phyloP scores from a whole-genome alignment of 2,329 filamentous ascomycete species.

The Didymellaceae sp. region DNA sequence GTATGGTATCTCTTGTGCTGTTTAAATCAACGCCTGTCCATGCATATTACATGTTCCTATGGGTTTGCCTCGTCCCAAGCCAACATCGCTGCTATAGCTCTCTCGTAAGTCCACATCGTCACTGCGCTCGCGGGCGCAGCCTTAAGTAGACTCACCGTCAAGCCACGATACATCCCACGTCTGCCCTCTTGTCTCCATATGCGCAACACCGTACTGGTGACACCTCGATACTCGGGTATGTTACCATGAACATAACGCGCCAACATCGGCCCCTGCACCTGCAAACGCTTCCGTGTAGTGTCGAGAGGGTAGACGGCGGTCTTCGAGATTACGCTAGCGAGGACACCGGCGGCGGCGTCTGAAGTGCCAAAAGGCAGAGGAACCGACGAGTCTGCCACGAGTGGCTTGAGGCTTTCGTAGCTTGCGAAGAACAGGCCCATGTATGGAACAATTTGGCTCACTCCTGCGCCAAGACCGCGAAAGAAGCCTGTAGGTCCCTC shows the following conservation, averaged over 20 bases:
- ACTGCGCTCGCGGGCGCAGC: conserved; percentile 91
- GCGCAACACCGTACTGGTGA: conserved; percentile 68
- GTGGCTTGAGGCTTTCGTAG: conserved; percentile 75
- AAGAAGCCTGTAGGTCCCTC: conserved; percentile 87
- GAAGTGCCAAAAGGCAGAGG: conserved; percentile 74
- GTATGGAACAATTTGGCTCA: conserved; percentile 89
- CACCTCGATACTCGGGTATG: conserved; percentile 80
- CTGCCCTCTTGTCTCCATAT: conserved; percentile 78
- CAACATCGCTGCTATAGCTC: conserved; percentile 67
- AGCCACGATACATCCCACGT: conserved; percentile 82
- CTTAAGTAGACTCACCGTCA: conserved; percentile 89
- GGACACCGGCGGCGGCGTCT: conserved; percentile 81
- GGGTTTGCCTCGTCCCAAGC: conserved; percentile 30
- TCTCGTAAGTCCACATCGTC: conserved; percentile 94
- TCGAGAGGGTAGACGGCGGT: conserved; percentile 92
- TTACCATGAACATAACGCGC: conserved; percentile 80
- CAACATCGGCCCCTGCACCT: conserved; percentile 91
- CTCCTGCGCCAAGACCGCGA: conserved; percentile 79
- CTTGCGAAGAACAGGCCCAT: conserved; percentile 96
- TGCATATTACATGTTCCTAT: background rate
- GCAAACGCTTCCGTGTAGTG: conserved; percentile 87
- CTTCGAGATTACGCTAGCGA: conserved; percentile 83
- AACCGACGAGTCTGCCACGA: conserved; percentile 56
- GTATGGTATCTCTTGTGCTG: background rate
- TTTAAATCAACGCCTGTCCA: background rate